Evolutionary conservation across 1,284 basidiomycete genomes (phyloP), one percentile per base, ranked within the genome.

Genomic region (Earliella scabrosa): DNA sequence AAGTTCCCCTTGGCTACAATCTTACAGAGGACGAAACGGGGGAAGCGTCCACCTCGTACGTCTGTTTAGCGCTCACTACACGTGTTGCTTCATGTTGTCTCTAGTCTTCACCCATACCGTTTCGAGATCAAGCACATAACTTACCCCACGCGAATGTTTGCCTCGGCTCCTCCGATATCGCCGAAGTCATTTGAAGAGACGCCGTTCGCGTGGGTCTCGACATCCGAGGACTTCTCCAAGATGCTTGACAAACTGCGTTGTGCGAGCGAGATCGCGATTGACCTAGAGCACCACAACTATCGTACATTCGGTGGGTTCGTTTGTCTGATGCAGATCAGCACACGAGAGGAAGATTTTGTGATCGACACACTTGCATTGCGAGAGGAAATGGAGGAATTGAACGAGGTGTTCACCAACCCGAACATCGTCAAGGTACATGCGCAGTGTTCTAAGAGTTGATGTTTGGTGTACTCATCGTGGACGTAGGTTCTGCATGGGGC

Each of bases 401-500:
- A 88, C 58, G 87, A 92, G 63, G 83, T 95, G 5, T 90, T 98
- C 63, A 88, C 93, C 1, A 81, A 98, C 71, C 91, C 95, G 0
- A 75, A 75, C 9, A 87, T 97, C 57, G 83, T 97, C 63, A 98
- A 98, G 80, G 93, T 90, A 56, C 23, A 23, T 4, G 21, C 6
- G 21, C 11, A 13, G 14, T 24, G 20, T 13, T 41, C 2, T 4
- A 11, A 24, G 21, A 24, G 9, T 4, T 9, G 3, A 11, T 9
- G 24, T 24, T n/a, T n/a, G n/a, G n/a, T n/a, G 23, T 41, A 4
- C 21, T 41, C 39, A 24, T 41, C 18, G 11, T 18, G 18, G 97
- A 98, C 79, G 92, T 89, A 93, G 91, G 88, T 96, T 3, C 86
- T 98, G 60, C 97, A 99, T 71, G 97, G 97, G 16, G 94, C 97